Base-by-base conservation (phyloP, 768 basidiomycete species). In the Mycena polygramma region DNA sequence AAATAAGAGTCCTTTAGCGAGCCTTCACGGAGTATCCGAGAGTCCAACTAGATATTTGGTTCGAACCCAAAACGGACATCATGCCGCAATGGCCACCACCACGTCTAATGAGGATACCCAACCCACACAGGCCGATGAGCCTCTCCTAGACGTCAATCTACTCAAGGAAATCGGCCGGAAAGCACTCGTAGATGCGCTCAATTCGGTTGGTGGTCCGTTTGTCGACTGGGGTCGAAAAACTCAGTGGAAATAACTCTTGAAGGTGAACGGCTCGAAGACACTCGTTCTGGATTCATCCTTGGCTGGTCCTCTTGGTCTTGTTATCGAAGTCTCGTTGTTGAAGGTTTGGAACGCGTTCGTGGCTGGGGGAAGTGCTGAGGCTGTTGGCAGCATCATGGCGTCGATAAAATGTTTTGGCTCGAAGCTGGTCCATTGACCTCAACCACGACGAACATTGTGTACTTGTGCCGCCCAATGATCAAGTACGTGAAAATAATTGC, bases 321-420 rank as follows among this genome's bases (percentile, higher is more conserved):
- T 99, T n/a, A 97, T 95, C 2, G 98, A 99, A 75, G 95, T 98
- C 1, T 89, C 96, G 2, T 81, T 97, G 19, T 84, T 99, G 64
- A 98, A 99, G 90, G 98, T 96, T 60, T 36, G 75, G 6, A 36
- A 39, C 41, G 64, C 57, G 64, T 39, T 52, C 30, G 8, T 14
- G 30, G 36, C n/a, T 30, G 26, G 22, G 0, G 60, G 37, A 43
- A 59, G 43, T 30, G 49, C 37, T 46, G 41, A 57, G 64, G 17
- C 60, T 69, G 26, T 53, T 54, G 17, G 45, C 55, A 99, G 97
- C 94, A 99, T 78, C 97, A 99, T 90, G 97, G 96, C 7, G 95
- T 99, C 4, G 97, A 98, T 84, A 98, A 98, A 85, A 97, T 99
- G 94, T 98, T 97, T 83, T 99, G 98, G 97, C 89, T 99, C 26